A percentile compares a stretch with the other conserved stretches of the same genome.
These are phyloP conservation scores for Gaeumannomyces sp. DNA, from an alignment of 2,329 filamentous ascomycete species.

Conservation along the genomic window DNA sequence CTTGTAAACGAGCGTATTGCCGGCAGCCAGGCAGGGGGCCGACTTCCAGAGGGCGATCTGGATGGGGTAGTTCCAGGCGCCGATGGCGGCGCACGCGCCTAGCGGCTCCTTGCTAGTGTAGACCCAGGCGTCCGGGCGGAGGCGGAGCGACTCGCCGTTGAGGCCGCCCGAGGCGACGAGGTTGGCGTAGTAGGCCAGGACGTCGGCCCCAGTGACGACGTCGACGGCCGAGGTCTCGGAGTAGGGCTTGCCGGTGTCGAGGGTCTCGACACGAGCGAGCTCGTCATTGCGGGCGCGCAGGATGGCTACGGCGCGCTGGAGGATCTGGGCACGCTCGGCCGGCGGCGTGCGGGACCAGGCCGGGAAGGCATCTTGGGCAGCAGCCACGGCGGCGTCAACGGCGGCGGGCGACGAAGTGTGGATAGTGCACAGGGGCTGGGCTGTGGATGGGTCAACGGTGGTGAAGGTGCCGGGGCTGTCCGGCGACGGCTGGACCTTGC, in stretches of 20 bases:
- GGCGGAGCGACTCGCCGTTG: slow-evolving; percentile 61
- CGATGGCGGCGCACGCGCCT: slow-evolving; percentile 59
- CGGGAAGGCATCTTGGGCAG: slow-evolving; percentile 66
- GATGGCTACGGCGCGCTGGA: slow-evolving; percentile 68
- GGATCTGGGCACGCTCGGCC: slow-evolving; percentile 68
- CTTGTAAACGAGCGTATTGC: slow-evolving; percentile 50
- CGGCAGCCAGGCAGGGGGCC: slow-evolving; percentile 52
- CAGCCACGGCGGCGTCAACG: slow-evolving; percentile 65
- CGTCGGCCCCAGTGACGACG: slow-evolving; percentile 66
- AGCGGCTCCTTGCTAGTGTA: slow-evolving; percentile 62
- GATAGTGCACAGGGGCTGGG: slow-evolving; percentile 62
- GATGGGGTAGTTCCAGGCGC: slow-evolving; percentile 63
- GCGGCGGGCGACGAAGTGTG: slow-evolving; percentile 61
- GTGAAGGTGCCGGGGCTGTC: slow-evolving; percentile 59
- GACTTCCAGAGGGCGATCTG: slow-evolving; percentile 66
- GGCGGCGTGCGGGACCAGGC: slow-evolving; percentile 71
- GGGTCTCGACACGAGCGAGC: slow-evolving; percentile 71
- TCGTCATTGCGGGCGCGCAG: slow-evolving; percentile 72
- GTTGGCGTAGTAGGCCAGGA: slow-evolving; percentile 59
- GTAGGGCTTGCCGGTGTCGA: slow-evolving; percentile 81
- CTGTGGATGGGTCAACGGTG: slow-evolving; percentile 68
- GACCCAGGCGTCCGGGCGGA: slow-evolving; percentile 52
- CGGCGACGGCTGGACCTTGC: slow-evolving; percentile 56
- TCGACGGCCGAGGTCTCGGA: slow-evolving; percentile 82
- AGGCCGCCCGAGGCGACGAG: slow-evolving; percentile 56